A percentile compares a stretch with the other conserved stretches of the same genome.
Evolutionary conservation across 2,329 filamentous ascomycete species (phyloP).

Genomic region (Fusarium sarcochroum): DNA sequence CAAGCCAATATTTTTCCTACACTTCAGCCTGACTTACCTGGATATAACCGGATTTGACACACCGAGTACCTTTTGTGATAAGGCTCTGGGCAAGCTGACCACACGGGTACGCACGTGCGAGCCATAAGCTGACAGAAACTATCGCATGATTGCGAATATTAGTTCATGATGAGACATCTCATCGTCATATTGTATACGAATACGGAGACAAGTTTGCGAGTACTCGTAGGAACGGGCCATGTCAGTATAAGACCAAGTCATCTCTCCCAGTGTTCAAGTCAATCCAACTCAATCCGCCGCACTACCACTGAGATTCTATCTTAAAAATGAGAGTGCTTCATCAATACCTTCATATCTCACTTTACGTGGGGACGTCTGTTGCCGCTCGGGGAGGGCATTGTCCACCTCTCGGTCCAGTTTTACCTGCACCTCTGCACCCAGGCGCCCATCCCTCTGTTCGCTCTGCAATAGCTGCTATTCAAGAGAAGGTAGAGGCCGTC

Average conservation of each 20-base stretch:
- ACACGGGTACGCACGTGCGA: not conserved
- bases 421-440: slow-evolving; percentile 8
- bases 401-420: slow-evolving; percentile 7
- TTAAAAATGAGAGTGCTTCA: not conserved
- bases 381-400: slow-evolving; percentile 29
- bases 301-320: too few relatives aligned
- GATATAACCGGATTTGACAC: too few relatives aligned
- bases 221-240: too few relatives aligned
- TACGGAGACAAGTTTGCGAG: too few relatives aligned
- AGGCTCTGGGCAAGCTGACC: too few relatives aligned
- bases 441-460: slow-evolving; percentile 5
- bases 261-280: too few relatives aligned
- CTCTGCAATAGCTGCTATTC: not conserved
- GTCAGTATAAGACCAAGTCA: not conserved
- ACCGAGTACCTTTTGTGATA: too few relatives aligned
- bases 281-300: too few relatives aligned
- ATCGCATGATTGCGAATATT: not conserved
- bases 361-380: not conserved
- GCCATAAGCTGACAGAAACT: not conserved
- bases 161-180: not conserved
- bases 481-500: not conserved
- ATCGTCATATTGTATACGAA: too few relatives aligned
- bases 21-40: too few relatives aligned
- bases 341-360: not conserved
- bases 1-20: too few relatives aligned